Evolutionary conservation across 2,329 filamentous ascomycete species (phyloP).

Genomic region (Colletotrichum costaricense): DNA sequence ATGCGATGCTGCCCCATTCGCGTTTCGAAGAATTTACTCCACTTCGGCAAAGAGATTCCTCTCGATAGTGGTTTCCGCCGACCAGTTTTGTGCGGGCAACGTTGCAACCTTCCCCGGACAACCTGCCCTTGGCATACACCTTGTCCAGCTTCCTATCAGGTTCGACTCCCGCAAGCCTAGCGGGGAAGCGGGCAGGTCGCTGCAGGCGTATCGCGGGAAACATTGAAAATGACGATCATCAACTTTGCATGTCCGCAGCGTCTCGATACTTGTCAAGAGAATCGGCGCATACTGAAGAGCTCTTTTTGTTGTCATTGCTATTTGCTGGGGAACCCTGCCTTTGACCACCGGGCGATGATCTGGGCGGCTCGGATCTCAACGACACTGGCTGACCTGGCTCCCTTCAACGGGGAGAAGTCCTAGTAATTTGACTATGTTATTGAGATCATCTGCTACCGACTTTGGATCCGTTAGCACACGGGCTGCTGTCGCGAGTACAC

Average conservation of each 20-base stretch:
- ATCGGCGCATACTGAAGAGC: neutral
- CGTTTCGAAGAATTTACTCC: neutral
- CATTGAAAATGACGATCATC: neutral
- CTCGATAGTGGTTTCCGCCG: neutral
- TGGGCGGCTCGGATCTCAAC: neutral
- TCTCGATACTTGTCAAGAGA: no score
- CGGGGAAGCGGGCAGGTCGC: neutral
- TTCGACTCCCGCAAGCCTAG: neutral
- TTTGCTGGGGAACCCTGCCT: neutral
- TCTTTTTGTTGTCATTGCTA: neutral
- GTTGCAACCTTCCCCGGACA: neutral
- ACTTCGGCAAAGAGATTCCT: neutral
- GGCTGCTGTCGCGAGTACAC: neutral
- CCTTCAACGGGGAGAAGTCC: neutral
- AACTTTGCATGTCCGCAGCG: neutral
- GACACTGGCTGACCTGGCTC: neutral
- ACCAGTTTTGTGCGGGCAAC: neutral
- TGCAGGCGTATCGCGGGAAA: neutral
- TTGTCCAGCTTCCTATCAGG: neutral
- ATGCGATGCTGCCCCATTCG: neutral
- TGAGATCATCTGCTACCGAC: neutral
- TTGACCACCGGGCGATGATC: neutral
- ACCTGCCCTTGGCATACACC: neutral
- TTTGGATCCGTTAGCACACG: neutral
- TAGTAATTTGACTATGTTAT: neutral